Evolutionary conservation across 495 filamentous ascomycete genomes (phyloP).

Genomic region (Talaromyces liani): DNA sequence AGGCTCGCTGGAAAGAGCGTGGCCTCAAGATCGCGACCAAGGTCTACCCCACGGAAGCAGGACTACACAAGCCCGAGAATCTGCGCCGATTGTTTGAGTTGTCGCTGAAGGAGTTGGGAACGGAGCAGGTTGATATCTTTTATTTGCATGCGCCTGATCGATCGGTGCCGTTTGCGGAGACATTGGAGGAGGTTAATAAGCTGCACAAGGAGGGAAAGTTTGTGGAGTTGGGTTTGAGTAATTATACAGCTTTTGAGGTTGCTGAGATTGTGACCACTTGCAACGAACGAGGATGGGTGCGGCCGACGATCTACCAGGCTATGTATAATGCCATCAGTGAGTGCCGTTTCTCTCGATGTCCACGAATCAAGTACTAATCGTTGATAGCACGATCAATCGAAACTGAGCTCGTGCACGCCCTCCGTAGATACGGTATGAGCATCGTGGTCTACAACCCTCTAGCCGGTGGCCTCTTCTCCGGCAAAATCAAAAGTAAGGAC

Average conservation of each 20-base stretch:
- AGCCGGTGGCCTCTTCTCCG: slow-evolving; percentile 40
- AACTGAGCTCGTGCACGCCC: slow-evolving; percentile 42
- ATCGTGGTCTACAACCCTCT: slow-evolving; percentile 46
- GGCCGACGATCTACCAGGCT: slow-evolving; percentile 56
- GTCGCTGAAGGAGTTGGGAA: slow-evolving; percentile 36
- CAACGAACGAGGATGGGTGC: slow-evolving; percentile 65
- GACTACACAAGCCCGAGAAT: slow-evolving; percentile 26
- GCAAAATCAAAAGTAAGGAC: slow-evolving; percentile 18
- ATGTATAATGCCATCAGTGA: slow-evolving; percentile 54
- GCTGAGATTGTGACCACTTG: slow-evolving; percentile 83
- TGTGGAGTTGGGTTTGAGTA: slow-evolving; percentile 69
- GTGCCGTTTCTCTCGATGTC: background rate
- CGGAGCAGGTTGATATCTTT: slow-evolving; percentile 40
- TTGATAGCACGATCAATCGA: slow-evolving; percentile 34
- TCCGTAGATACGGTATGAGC: slow-evolving; percentile 43
- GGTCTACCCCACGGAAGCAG: slow-evolving; percentile 53
- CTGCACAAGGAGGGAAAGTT: slow-evolving; percentile 72
- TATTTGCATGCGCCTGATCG: slow-evolving; percentile 44
- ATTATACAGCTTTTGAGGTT: slow-evolving; percentile 85
- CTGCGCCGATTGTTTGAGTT: slow-evolving; percentile 26
- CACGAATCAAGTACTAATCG: background rate
- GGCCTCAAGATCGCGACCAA: slow-evolving; percentile 85
- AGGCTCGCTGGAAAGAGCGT: slow-evolving; percentile 72
- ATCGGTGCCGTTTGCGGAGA: slow-evolving; percentile 40
- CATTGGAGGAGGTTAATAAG: slow-evolving; percentile 37